Evolutionary conservation across 805 yeast genomes (phyloP), one percentile per base, ranked within the genome.

Genomic region (Cephaloascus fragrans): DNA sequence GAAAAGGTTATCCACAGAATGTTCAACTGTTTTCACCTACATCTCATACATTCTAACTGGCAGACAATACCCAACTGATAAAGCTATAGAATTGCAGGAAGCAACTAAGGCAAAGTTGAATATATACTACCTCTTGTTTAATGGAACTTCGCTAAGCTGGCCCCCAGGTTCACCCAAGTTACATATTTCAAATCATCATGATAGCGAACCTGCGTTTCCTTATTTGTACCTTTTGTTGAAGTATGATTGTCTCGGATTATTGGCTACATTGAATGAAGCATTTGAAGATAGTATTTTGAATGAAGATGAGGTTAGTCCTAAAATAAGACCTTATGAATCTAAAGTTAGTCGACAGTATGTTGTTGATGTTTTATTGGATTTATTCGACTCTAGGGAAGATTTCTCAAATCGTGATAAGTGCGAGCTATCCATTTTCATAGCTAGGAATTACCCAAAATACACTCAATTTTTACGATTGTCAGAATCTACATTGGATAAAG

Each of bases 361-460:
- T 12, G 61, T 86, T 17, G 90, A 86, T 43, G 74, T 85, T 3
- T 57, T 90, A 17, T 53, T 85, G 14, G 84, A 83, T 38, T 58
- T 80, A 2, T 69, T 73, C 47, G 65, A 67, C 3, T 63, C 58
- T 4, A 55, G 63, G 39, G 44, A 47, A 4, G 37, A 19, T 2
- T 60, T 64, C 37, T 26, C 42, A 4, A 48, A 48, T 4, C 37
- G 20, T 4, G 65, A 59, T 26, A 42, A 47, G 12, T 56, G 65
- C 34, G 56, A 64, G 37, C 55, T 85, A 37, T 69, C 85, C 2
- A 73, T 86, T 3, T 93, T 90, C 51, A 57, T 90, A 26, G 84
- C 90, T 0, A 59, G 90, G 41, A 89, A 84, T 51, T 77, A 80
- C 44, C 82, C 96, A 2, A 93, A 90, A 52, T 90, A 83, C 55